Evolutionary conservation across 1,284 basidiomycete genomes (phyloP), one percentile per base, ranked within the genome.

Genomic region (Cutaneotrichosporon sp.): DNA sequence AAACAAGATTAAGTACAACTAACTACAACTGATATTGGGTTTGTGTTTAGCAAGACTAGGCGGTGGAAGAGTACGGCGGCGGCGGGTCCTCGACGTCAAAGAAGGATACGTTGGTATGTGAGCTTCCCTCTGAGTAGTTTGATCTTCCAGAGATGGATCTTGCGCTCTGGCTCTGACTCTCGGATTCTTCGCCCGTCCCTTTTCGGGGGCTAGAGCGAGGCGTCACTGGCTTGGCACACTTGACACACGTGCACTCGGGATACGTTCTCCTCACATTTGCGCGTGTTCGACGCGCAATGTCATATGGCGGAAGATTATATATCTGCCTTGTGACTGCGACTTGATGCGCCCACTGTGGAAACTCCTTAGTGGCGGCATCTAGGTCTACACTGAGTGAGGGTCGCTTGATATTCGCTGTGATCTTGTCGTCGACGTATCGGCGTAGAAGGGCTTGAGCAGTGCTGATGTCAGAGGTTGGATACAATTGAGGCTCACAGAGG

Each of bases 281-380:
- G 42, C 42, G 38, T 16, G 50, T 40, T 18, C 55, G 36, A 6
- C 38, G 6, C n/a, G 5, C 7, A 11, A 42, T 18, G 38, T 56
- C 55, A 22, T 26, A 56, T 4, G 55, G 55, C 13, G 55, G 36
- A 5, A 56, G 55, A 38, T 42, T 38, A 38, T 56, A 56, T 36
- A 42, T 36, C 26, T 30, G 55, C 14, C 38, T 38, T 38, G 55
- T 42, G n/a, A 30, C 38, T 11, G 5, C 5, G 22, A 56, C 55
- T 8, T 30, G 22, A 38, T 42, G 22, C 2, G 22, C 36, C 14
- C 7, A 56, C 3, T 30, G 13, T 2, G 55, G 55, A 22, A 56
- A 46, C 55, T 56, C 42, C 3, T 3, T 1, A 18, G 1, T 4
- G 38, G 13, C 38, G 1, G 38, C 4, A 18, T 46, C 42, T 7